Evolutionary conservation across 75 land plant genomes (phyloP).

Genomic region (Selaginella moellendorffii): DNA sequence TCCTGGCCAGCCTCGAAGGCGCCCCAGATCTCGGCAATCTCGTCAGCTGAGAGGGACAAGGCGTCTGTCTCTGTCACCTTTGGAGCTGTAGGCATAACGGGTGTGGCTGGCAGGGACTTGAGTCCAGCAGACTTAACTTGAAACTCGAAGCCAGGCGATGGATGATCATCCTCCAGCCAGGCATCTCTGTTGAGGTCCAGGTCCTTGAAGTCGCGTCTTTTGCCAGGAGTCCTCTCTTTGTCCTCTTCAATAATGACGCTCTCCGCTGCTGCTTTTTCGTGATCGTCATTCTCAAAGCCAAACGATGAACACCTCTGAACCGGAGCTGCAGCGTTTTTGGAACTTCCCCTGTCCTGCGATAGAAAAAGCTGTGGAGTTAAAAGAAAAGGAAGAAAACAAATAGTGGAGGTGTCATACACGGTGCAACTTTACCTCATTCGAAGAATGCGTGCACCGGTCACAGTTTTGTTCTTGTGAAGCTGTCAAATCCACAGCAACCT

Average conservation of each 20-base stretch:
- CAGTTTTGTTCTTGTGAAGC: no score
- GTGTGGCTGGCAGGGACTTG: background rate
- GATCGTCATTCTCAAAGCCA: background rate
- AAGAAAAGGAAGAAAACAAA: no score
- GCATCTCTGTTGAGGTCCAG: background rate
- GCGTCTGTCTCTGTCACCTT: background rate
- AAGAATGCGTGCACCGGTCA: no score
- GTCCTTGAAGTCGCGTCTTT: background rate
- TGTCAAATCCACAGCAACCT: no score
- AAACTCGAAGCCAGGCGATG: background rate
- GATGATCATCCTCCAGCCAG: background rate
- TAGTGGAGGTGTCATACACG: no score
- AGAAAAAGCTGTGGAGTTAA: no score
- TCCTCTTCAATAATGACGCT: background rate
- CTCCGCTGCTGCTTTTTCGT: no score
- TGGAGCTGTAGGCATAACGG: slow-evolving; percentile 2
- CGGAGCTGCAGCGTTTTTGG: background rate
- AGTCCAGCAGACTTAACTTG: background rate
- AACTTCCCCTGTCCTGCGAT: no score
- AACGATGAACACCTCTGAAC: background rate
- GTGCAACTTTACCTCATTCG: no score
- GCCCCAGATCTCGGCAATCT: slow-evolving; percentile 6
- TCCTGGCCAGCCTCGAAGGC: slow-evolving; percentile 5
- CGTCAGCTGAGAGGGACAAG: background rate
- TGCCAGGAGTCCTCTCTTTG: background rate